Evolutionary conservation across 1,284 basidiomycete species (phyloP), one percentile per base, ranked within the genome.

Genomic region (Tylopilus sp.): DNA sequence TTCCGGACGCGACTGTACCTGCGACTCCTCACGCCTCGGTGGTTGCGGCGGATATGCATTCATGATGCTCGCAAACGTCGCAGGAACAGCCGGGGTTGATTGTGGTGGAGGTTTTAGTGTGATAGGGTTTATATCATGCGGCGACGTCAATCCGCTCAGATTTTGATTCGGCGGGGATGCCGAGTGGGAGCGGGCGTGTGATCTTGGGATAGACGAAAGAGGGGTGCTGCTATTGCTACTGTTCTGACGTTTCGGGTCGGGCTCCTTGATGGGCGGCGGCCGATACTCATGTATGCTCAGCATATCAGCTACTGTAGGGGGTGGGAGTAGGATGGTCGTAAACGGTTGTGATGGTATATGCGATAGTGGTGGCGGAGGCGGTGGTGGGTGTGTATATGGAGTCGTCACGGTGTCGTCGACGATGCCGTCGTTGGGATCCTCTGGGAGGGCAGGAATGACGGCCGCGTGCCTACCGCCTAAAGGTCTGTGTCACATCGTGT

Each of bases 391-490:
- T 3, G 53, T 37, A 35, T 54, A 59, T 65, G 61, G 49, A 25
- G 44, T 26, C 11, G 46, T 29, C 40, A 42, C 44, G 18, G 54
- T 46, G 16, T 68, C 66, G 23, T 67, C 66, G 29, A 55, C 41
- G 16, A 54, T 55, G 15, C 66, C 55, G 18, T 66, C 65, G 70
- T 38, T 68, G 4, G 76, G 70, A 45, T 86, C 84, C 58, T 88
- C 84, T 8, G 84, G 84, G 3, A 86, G 71, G 2, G 84, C 85
- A 44, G 86, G 86, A 39, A 84, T 82, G 36, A 89, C 86, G 51
- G 85, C 80, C 31, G 86, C 87, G 57, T 89, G 86, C 31, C 86
- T 74, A 58, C 86, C 86, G 51, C 86, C 86, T 51, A 88, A 74
- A 41, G 79, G 84, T 55, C 85, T 86, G 54, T 58, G 65, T 65